Conservation (phyloP, 2,329 filamentous ascomycete genomes). For the Botrytis cinerea region DNA sequence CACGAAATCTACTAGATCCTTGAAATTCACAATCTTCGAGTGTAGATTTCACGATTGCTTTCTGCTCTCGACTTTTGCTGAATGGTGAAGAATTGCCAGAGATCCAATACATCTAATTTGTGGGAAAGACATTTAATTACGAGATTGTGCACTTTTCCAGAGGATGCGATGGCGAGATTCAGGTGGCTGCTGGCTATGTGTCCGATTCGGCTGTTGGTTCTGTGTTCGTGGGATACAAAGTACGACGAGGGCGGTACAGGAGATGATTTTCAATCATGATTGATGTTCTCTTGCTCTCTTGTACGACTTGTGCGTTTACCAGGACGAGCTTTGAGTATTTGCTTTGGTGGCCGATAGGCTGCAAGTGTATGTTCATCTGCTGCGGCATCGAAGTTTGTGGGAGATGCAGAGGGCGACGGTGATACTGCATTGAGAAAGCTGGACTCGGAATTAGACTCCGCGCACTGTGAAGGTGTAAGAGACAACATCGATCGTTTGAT, state of each 20-base stretch:
- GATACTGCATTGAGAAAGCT: not conserved
- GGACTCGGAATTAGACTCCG: too few relatives aligned
- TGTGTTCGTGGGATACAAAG: not conserved
- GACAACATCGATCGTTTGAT: not conserved
- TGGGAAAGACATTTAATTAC: slow-evolving; percentile 7
- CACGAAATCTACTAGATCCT: not conserved
- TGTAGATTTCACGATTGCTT: not conserved
- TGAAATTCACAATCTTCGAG: not conserved
- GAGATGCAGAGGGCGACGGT: not conserved
- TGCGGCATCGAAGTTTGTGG: too few relatives aligned
- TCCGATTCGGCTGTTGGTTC: not conserved
- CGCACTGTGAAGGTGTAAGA: too few relatives aligned
- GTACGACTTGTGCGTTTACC: not conserved
- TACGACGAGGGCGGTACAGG: not conserved
- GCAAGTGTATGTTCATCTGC: not conserved
- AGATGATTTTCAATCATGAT: not conserved
- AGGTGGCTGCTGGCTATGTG: too few relatives aligned
- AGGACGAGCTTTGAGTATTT: not conserved
- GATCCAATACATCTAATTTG: slow-evolving; percentile 8
- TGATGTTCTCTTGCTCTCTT: too few relatives aligned
- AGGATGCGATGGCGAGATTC: not conserved
- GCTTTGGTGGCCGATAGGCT: too few relatives aligned
- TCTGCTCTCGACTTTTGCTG: not conserved
- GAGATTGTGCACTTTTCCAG: not conserved
- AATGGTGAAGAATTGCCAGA: not conserved